Conservation (phyloP, 1,139 yeast species). For the Nakaseomyces kungkrabaensis region DNA sequence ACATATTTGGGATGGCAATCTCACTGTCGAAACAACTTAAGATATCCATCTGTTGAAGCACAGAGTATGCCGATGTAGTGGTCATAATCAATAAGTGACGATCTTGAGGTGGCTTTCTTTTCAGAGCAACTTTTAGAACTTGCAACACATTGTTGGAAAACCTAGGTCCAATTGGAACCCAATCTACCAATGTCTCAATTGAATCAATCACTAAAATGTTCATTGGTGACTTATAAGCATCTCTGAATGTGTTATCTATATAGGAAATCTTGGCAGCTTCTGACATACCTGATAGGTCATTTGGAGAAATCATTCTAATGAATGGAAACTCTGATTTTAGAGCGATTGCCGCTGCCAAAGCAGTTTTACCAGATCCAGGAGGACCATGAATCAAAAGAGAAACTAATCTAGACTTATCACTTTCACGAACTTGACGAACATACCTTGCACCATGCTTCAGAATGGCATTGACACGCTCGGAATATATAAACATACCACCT, state of each 20-base stretch:
- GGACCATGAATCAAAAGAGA: conserved; percentile 89
- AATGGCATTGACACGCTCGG: conserved; percentile 54
- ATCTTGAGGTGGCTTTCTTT: conserved; percentile 79
- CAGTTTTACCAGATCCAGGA: conserved; percentile 92
- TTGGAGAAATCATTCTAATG: conserved; percentile 80
- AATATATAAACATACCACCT: conserved; percentile 78
- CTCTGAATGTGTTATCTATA: conserved; percentile 84
- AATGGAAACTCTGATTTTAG: conserved; percentile 83
- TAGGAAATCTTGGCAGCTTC: conserved; percentile 78
- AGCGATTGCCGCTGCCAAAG: conserved; percentile 83
- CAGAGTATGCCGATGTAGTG: conserved; percentile 76
- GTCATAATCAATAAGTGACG: conserved; percentile 80
- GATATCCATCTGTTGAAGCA: conserved; percentile 77
- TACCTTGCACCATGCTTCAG: conserved; percentile 69
- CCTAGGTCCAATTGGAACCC: conserved; percentile 95
- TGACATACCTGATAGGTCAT: conserved; percentile 85
- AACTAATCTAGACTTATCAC: conserved; percentile 69
- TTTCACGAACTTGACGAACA: conserved; percentile 65
- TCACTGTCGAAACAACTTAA: conserved; percentile 75
- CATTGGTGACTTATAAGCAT: conserved; percentile 86
- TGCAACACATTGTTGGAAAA: conserved; percentile 85
- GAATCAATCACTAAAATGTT: conserved; percentile 85
- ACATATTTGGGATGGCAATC: conserved; percentile 69
- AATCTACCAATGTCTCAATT: conserved; percentile 86
- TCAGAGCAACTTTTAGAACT: conserved; percentile 70